Evolutionary conservation across 2,329 filamentous ascomycete species (phyloP).

Genomic region (Cercospora sp.): DNA sequence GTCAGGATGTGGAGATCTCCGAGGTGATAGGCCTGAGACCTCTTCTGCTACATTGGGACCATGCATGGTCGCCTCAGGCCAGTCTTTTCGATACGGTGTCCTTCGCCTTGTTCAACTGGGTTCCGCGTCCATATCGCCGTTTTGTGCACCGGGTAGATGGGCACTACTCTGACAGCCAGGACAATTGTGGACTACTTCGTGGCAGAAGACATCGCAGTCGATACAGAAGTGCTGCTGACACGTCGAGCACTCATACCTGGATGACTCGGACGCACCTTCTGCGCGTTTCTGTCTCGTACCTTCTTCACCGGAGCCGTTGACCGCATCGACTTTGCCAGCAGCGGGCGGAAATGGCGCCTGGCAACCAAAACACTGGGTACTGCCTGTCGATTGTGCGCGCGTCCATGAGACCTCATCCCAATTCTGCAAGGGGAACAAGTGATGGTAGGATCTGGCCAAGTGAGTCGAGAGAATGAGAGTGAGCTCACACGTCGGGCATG

Average conservation of each 20-base stretch:
- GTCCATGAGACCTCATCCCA: conserved; percentile 90
- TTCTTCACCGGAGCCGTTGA: conserved; percentile 26
- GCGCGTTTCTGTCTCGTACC: conserved; percentile 27
- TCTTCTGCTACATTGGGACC: not conserved
- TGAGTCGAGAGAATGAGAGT: conserved; percentile 94
- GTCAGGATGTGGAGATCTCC: not conserved
- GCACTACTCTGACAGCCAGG: conserved; percentile 70
- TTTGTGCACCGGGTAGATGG: conserved; percentile 33
- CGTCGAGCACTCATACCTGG: conserved; percentile 83
- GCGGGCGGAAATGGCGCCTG: conserved; percentile 66
- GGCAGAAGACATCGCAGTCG: conserved; percentile 93
- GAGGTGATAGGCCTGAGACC: not conserved
- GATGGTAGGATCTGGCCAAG: conserved; percentile 87
- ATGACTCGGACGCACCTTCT: conserved; percentile 72
- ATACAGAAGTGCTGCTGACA: conserved; percentile 94
- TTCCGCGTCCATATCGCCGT: conserved; percentile 7
- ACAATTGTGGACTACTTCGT: conserved; percentile 94
- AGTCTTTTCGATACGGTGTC: not conserved
- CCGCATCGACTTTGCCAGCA: conserved; percentile 33
- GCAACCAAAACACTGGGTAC: conserved; percentile 73
- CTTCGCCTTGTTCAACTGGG: not conserved
- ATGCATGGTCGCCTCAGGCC: not conserved
- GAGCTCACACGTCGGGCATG: conserved; percentile 86
- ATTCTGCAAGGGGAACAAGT: conserved; percentile 84
- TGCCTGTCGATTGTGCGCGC: conserved; percentile 55